Percentiles rank a stretch among this genome's conserved stretches.
phyloP scores from a whole-genome alignment of 176 grass and related monocot species.

The Paspalum notatum region DNA sequence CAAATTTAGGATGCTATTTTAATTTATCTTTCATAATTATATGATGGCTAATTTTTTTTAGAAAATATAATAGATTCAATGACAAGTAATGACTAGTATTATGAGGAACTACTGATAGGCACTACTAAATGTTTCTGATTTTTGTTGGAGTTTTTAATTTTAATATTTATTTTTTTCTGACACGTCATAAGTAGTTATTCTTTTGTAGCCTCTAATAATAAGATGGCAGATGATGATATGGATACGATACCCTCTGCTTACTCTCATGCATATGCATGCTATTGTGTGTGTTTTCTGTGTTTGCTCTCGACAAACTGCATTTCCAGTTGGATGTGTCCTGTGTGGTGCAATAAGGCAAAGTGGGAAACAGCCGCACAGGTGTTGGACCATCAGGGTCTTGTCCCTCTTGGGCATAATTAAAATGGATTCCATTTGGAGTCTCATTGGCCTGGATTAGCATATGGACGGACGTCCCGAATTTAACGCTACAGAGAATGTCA shows the following conservation, averaged over 20 bases:
- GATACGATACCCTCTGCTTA: background rate
- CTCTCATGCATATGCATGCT: background rate
- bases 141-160: too few relatives aligned
- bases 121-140: too few relatives aligned
- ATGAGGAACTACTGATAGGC: too few relatives aligned
- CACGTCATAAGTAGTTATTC: too few relatives aligned
- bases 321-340: constrained; percentile 25
- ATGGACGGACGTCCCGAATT: constrained; percentile 19
- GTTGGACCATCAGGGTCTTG: background rate
- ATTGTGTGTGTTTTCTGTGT: background rate
- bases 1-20: too few relatives aligned
- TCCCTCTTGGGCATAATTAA: background rate
- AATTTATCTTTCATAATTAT: too few relatives aligned
- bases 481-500: constrained; percentile 16
- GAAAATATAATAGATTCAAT: too few relatives aligned
- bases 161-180: too few relatives aligned
- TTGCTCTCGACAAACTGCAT: constrained; percentile 15
- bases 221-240: background rate
- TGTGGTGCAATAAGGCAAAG: background rate
- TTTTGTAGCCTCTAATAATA: too few relatives aligned
- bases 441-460: background rate
- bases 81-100: too few relatives aligned
- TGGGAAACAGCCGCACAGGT: background rate
- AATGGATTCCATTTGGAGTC: constrained; percentile 28
- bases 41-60: too few relatives aligned